Conservation (phyloP, 2,329 filamentous ascomycete species). For the Epichloe aotearoae region DNA sequence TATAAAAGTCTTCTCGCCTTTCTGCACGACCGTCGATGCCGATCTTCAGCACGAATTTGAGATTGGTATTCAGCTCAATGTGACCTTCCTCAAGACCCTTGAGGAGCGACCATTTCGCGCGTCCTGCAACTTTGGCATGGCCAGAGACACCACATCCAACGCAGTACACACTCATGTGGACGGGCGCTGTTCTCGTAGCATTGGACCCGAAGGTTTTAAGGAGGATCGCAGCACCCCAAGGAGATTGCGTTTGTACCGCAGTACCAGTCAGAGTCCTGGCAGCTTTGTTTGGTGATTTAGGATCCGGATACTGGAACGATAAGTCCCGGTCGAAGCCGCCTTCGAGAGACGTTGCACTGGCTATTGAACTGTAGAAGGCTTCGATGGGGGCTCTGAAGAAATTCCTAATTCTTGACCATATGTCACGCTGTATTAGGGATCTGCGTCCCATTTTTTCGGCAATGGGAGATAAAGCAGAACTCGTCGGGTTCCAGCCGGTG, state of each 20-base stretch:
- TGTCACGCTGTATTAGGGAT: constrained; percentile 3
- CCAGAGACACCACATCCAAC: constrained; percentile 4
- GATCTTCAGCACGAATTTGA: constrained; percentile 15
- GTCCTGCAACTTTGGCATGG: constrained; percentile 1
- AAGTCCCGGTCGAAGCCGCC: constrained; percentile 8
- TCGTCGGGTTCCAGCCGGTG: not conserved
- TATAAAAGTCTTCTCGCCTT: constrained; percentile 10
- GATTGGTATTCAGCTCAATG: constrained; percentile 4
- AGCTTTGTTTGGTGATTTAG: not conserved
- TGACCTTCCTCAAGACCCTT: constrained; percentile 12
- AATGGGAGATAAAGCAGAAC: not conserved
- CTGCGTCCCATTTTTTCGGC: not conserved
- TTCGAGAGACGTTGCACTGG: constrained; percentile 4
- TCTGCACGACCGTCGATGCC: constrained; percentile 17
- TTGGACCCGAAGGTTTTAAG: not conserved
- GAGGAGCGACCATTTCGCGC: constrained; percentile 3
- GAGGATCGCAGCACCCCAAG: constrained; percentile 4
- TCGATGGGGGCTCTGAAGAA: not conserved
- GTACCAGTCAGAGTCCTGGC: not conserved
- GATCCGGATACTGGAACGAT: constrained; percentile 11
- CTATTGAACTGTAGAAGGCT: not conserved
- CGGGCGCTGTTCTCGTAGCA: no score
- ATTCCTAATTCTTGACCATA: constrained; percentile 1
- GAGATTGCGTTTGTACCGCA: not conserved
- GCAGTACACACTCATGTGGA: constrained; percentile 2